Evolutionary conservation across 1,284 basidiomycete species (phyloP).

Genomic region (Erythrobasidium hasegawianum): DNA sequence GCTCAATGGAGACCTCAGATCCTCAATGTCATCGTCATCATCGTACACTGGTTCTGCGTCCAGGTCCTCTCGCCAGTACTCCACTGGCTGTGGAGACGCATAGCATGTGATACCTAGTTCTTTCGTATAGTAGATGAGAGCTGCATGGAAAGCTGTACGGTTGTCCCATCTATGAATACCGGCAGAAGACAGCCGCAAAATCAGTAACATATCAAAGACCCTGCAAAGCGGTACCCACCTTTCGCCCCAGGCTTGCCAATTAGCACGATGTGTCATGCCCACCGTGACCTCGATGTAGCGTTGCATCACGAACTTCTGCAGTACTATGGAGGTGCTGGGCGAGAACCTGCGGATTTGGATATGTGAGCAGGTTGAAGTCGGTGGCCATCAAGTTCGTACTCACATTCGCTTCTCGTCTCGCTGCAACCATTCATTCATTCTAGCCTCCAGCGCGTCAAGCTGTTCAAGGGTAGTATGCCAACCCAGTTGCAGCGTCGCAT

Average conservation of each 20-base stretch:
- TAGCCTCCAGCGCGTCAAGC: conserved; percentile 37
- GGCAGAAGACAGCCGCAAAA: too few species aligned
- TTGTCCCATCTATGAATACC: conserved; percentile 26
- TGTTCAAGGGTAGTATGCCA: conserved; percentile 40
- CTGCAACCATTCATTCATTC: conserved; percentile 38
- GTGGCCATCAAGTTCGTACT: background rate
- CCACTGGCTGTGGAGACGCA: conserved; percentile 23
- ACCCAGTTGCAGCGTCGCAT: conserved; percentile 37
- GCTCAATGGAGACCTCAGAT: conserved; percentile 26
- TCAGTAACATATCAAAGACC: too few species aligned
- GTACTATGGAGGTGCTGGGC: conserved; percentile 17
- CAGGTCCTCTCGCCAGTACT: conserved; percentile 31
- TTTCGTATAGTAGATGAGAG: conserved; percentile 24
- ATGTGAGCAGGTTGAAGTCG: background rate
- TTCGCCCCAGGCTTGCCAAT: conserved; percentile 36
- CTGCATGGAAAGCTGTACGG: conserved; percentile 33
- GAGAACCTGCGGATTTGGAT: background rate
- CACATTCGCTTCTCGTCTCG: conserved; percentile 38
- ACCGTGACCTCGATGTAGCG: conserved; percentile 37
- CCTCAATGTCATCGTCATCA: conserved; percentile 23
- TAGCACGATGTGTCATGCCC: conserved; percentile 38
- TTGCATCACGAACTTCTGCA: conserved; percentile 17
- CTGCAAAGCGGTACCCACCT: background rate
- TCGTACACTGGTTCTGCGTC: conserved; percentile 9
- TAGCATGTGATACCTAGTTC: conserved; percentile 23